Percentiles rank a stretch among this genome's conserved stretches.
Conservation (phyloP, 352 stramenopile genomes). For the Phytophthora megakarya region DNA sequence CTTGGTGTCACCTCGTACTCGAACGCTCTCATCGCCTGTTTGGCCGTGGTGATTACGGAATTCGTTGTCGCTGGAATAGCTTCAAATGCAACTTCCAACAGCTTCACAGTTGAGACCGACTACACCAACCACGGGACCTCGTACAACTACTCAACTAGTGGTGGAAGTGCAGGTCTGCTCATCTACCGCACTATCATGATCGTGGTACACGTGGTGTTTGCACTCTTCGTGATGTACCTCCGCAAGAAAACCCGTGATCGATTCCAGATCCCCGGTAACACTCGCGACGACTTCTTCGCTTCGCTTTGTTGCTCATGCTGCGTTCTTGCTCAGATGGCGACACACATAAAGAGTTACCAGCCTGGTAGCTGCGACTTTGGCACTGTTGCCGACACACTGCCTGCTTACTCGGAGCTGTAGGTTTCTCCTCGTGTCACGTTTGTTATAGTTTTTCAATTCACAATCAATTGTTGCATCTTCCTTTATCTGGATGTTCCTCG, state of each 20-base stretch:
- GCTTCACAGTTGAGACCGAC: slow-evolving; percentile 23
- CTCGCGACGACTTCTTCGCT: slow-evolving; percentile 36
- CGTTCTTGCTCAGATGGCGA: slow-evolving; percentile 57
- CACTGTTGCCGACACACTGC: slow-evolving; percentile 36
- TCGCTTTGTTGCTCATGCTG: slow-evolving; percentile 52
- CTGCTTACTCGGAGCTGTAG: slow-evolving; percentile 33
- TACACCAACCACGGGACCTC: slow-evolving; percentile 15
- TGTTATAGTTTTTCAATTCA: neutral
- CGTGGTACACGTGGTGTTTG: slow-evolving; percentile 22
- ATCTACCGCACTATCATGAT: slow-evolving; percentile 27
- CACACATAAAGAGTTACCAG: slow-evolving; percentile 62
- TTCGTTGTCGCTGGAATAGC: slow-evolving; percentile 22
- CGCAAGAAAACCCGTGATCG: slow-evolving; percentile 41
- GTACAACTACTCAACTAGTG: slow-evolving; percentile 25
- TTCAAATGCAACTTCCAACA: slow-evolving; percentile 12
- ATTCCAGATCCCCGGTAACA: slow-evolving; percentile 50
- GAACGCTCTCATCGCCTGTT: slow-evolving; percentile 30
- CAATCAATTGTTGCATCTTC: neutral
- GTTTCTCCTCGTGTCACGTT: neutral
- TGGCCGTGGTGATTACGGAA: slow-evolving; percentile 24
- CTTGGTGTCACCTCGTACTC: slow-evolving; percentile 46
- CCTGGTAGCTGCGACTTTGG: slow-evolving; percentile 46
- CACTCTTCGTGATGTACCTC: slow-evolving; percentile 32
- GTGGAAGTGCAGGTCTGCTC: slow-evolving; percentile 2
- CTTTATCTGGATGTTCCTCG: no score